phyloP scores from a whole-genome alignment of 805 yeast species.

The Hagleromyces aurorensis region DNA sequence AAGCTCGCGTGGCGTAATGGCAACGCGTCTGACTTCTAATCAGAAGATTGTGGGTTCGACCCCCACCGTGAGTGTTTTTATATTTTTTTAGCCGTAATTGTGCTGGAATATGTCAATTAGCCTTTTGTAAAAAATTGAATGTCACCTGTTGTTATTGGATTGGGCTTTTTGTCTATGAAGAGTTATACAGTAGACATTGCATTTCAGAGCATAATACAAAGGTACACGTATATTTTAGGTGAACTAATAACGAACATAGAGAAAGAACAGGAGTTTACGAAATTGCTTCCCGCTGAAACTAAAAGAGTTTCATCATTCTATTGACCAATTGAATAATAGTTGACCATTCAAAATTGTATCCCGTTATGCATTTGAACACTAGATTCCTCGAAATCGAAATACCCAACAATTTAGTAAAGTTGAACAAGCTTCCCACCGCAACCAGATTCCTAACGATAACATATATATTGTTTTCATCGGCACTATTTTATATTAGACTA shows the following conservation, averaged over 20 bases:
- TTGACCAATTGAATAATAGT: too few species aligned
- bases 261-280: too few species aligned
- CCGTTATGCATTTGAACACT: slow-evolving; percentile 12
- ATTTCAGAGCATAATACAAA: too few species aligned
- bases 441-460: slow-evolving; percentile 38
- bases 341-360: too few species aligned
- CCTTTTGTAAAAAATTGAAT: neutral
- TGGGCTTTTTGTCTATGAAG: too few species aligned
- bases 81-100: neutral
- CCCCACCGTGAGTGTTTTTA: slow-evolving; percentile 44
- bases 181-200: too few species aligned
- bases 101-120: neutral
- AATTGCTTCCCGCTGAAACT: too few species aligned
- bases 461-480: slow-evolving; percentile 34
- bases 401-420: slow-evolving; percentile 14
- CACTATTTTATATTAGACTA: slow-evolving; percentile 37
- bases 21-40: slow-evolving; percentile 51
- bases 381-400: slow-evolving; percentile 17
- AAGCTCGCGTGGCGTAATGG: slow-evolving; percentile 49
- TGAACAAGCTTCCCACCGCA: slow-evolving; percentile 36
- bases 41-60: slow-evolving; percentile 51
- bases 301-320: too few species aligned
- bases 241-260: too few species aligned
- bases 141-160: too few species aligned
- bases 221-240: too few species aligned